Conservation (phyloP, 768 basidiomycete genomes). For the Rossbeevera mucosa region DNA sequence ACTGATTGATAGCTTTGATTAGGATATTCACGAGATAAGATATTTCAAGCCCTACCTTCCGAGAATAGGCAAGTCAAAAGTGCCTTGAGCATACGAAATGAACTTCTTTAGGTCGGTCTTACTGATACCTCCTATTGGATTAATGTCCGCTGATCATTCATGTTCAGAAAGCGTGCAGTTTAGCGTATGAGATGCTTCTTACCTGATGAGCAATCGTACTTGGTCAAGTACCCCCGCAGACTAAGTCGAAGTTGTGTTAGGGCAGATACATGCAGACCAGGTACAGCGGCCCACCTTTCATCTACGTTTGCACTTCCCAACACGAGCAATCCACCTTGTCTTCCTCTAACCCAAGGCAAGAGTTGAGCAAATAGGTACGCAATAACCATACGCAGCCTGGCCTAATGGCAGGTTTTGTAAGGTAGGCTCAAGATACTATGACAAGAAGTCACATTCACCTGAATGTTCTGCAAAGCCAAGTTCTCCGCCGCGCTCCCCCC, state of each 20-base stretch:
- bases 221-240: slow-evolving; percentile 93
- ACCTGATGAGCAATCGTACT: slow-evolving; percentile 96
- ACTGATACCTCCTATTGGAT: slow-evolving; percentile 97
- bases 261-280: not conserved
- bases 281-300: slow-evolving; percentile 62
- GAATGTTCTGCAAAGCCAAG: slow-evolving; percentile 95
- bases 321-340: slow-evolving; percentile 81
- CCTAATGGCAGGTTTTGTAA: slow-evolving; percentile 41
- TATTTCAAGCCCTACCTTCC: slow-evolving; percentile 45
- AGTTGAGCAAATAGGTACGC: slow-evolving; percentile 95
- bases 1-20: slow-evolving; percentile 36
- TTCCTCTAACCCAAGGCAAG: slow-evolving; percentile 85
- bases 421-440: not conserved
- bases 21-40: not conserved
- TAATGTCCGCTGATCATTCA: slow-evolving; percentile 72
- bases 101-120: slow-evolving; percentile 97
- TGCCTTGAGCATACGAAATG: slow-evolving; percentile 73
- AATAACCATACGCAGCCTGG: slow-evolving; percentile 89
- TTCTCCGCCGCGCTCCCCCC: slow-evolving; percentile 89
- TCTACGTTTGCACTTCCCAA: slow-evolving; percentile 99
- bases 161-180: not conserved
- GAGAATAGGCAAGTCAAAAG: slow-evolving; percentile 84
- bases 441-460: slow-evolving; percentile 48
- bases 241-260: slow-evolving; percentile 35
- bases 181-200: slow-evolving; percentile 4